A percentile compares a stretch with the other conserved stretches of the same genome.
Conservation (phyloP, 768 basidiomycete genomes). For the Tephrocybe sp. region DNA sequence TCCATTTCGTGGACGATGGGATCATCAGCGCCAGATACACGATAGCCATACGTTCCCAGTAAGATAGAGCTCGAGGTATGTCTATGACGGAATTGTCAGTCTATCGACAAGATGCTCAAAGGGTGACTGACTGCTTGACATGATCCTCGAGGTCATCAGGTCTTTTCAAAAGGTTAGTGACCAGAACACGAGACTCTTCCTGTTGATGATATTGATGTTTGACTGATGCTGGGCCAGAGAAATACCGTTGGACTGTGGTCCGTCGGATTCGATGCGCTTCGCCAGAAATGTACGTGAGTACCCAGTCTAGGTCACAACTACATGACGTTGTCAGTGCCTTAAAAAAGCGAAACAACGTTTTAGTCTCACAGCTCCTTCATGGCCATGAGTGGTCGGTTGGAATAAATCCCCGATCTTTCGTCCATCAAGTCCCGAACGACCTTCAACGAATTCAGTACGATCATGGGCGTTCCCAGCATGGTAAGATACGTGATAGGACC, state of each 20-base stretch:
- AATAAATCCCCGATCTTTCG: conserved; percentile 19
- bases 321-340: neutral
- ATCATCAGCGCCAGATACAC: conserved; percentile 8
- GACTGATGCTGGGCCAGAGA: conserved; percentile 8
- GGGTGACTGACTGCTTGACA: conserved; percentile 1
- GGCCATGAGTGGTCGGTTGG: conserved; percentile 21
- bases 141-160: conserved; percentile 5
- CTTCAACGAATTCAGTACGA: conserved; percentile 22
- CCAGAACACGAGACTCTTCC: conserved; percentile 9
- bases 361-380: conserved; percentile 19
- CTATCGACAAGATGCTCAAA: neutral
- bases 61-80: conserved; percentile 11
- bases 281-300: conserved; percentile 10
- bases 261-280: conserved; percentile 9
- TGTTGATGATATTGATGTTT: conserved; percentile 13
- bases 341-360: neutral
- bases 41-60: conserved; percentile 11
- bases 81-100: neutral
- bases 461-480: conserved; percentile 18
- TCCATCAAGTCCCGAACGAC: conserved; percentile 15
- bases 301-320: conserved; percentile 12
- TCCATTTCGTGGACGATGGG: conserved; percentile 12
- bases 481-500: conserved; percentile 21
- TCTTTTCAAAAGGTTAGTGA: conserved; percentile 2
- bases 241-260: conserved; percentile 4